Evolutionary conservation across 1,284 basidiomycete genomes (phyloP), one percentile per base, ranked within the genome.

Genomic region (Trametes polyzona): DNA sequence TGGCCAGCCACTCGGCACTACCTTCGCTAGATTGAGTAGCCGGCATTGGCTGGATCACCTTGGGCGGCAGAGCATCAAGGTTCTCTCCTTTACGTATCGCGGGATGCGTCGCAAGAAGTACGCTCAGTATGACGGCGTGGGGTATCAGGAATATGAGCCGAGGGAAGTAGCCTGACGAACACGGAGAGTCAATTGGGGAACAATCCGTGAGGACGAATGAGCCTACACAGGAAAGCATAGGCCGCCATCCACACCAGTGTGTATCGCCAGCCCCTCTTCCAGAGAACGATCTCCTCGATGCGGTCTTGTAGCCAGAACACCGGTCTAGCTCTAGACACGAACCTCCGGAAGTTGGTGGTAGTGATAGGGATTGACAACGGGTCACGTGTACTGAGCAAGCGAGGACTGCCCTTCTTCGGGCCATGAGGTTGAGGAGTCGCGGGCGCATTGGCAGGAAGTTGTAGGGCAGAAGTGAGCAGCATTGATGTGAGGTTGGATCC

Each of bases 301-400:
- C 90, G 74, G 65, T 92, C 90, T 71, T 90, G 88, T 12, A 92
- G 61, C 90, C 90, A 92, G 64, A 91, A 92, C 6, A 90, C 73
- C 0, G 87, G 84, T 0, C 88, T 87, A 4, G 82, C 75, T 59
- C 78, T 83, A 7, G 82, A 77, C 1, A 92, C 80, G 58, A 92
- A 92, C 8, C 88, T 76, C 57, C 84, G 82, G 67, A 92, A 92
- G 65, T 92, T 91, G 52, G 77, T 78, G 0, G 88, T 85, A 57
- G 84, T 88, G 30, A 84, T 87, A 0, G 83, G 87, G 4, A 92
- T 76, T 0, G 88, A 89, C 2, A 92, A 77, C 0, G 89, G 82
- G 61, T 90, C 88, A 10, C 76, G 73, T 7, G 78, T 78, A 32
- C 76, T 78, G 19, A 84, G 65, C 26, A 84, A 69, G 16, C 71